Evolutionary conservation across 2,329 filamentous ascomycete species (phyloP).

Genomic region (Parascedosporium putredinis): DNA sequence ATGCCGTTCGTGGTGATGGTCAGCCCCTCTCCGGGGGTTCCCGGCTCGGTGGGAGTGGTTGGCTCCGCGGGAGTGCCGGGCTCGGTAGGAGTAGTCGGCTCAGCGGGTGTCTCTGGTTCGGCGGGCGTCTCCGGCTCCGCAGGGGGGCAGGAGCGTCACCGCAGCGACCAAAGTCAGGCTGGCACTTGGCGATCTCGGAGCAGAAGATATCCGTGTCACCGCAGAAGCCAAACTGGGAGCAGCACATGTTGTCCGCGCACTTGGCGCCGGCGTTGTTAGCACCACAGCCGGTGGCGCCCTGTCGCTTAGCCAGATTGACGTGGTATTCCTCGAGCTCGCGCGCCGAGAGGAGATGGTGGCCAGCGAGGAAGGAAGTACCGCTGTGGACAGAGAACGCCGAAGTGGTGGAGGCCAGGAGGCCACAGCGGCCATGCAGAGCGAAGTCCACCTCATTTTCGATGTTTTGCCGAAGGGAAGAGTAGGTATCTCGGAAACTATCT

Average conservation of each 20-base stretch:
- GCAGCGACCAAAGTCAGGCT: constrained; percentile 21
- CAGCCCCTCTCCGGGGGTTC: neutral
- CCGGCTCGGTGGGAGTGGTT: neutral
- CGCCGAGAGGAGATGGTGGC: constrained; percentile 3
- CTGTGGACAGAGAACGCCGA: constrained; percentile 4
- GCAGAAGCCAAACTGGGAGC: constrained; percentile 15
- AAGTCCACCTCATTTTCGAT: constrained; percentile 2
- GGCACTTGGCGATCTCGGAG: constrained; percentile 19
- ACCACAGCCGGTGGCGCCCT: constrained; percentile 2
- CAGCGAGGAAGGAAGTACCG: neutral
- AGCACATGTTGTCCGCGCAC: constrained; percentile 14
- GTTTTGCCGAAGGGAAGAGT: neutral
- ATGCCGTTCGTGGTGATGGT: constrained; percentile 7
- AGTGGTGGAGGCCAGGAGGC: constrained; percentile 1
- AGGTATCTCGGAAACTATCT: too few relatives aligned
- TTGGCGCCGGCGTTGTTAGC: neutral
- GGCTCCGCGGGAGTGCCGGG: neutral
- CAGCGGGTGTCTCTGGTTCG: neutral
- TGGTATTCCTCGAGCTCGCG: constrained; percentile 2
- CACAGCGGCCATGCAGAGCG: constrained; percentile 6
- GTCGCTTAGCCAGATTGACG: neutral
- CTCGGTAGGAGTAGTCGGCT: neutral
- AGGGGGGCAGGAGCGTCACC: neutral
- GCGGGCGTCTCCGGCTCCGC: neutral
- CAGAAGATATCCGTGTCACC: constrained; percentile 10